These are phyloP conservation scores for maize (Zea mays) DNA, from an alignment of 176 grass and related monocot species.

Conservation along the genomic window Zm-B73-REFERENCE-NAM-5.0 NC_050096.1:72156001-72156500, in stretches of 20 bases:
- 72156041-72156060: background rate
- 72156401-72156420: slow-evolving; percentile 68
- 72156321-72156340: slow-evolving; percentile 63
- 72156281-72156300: background rate
- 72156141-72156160: slow-evolving; percentile 20
- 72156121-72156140: slow-evolving; percentile 17
- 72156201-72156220: slow-evolving; percentile 6
- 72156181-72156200: background rate
- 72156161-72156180: background rate
- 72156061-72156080: background rate
- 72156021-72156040: slow-evolving; percentile 15
- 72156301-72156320: slow-evolving; percentile 23
- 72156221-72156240: slow-evolving; percentile 9
- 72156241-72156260: background rate
- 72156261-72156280: slow-evolving; percentile 15
- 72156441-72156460: too few species aligned
- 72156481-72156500: too few species aligned
- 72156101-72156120: background rate
- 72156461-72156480: too few species aligned
- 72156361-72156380: slow-evolving; percentile 83
- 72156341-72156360: slow-evolving; percentile 69
- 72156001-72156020: slow-evolving; percentile 4
- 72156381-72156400: slow-evolving; percentile 82
- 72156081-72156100: background rate
- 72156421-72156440: slow-evolving; percentile 17